Evolutionary conservation across 306 rosid species (phyloP).

Genomic region (Rubus parviflorus): DNA sequence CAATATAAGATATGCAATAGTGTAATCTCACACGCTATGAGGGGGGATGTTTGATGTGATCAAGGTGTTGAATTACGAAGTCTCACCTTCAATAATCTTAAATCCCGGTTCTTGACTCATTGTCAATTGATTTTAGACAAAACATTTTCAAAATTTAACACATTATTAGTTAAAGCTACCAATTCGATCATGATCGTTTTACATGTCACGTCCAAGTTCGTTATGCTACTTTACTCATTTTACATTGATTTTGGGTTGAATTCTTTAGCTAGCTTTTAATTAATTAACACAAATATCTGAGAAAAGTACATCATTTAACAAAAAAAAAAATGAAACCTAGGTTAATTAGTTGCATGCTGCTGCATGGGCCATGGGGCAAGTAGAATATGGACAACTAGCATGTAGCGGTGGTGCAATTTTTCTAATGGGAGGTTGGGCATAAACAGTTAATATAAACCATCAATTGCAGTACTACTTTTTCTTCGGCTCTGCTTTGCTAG

Average conservation of each 20-base stretch:
- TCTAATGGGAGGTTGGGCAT: conserved; percentile 31
- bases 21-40: background rate
- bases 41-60: no score
- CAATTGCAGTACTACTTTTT: background rate
- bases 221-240: no score
- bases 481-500: background rate
- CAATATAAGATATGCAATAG: background rate
- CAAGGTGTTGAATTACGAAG: background rate
- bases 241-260: background rate
- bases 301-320: background rate
- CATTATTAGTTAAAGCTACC: background rate
- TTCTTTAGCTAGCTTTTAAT: background rate
- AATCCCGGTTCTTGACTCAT: background rate
- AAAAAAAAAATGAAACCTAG: background rate
- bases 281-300: background rate
- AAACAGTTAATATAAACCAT: conserved; percentile 40
- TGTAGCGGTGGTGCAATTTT: conserved; percentile 12
- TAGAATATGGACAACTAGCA: conserved; percentile 37
- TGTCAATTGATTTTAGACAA: background rate
- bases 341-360: background rate
- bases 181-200: no score
- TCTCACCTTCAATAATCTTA: background rate
- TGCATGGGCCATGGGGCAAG: conserved; percentile 30
- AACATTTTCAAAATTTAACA: background rate
- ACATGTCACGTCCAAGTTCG: no score